A percentile compares a stretch with the other conserved stretches of the same genome.
Evolutionary conservation across 305 asterid genomes (phyloP).

Genomic region (Ilex paraguariensis): DNA sequence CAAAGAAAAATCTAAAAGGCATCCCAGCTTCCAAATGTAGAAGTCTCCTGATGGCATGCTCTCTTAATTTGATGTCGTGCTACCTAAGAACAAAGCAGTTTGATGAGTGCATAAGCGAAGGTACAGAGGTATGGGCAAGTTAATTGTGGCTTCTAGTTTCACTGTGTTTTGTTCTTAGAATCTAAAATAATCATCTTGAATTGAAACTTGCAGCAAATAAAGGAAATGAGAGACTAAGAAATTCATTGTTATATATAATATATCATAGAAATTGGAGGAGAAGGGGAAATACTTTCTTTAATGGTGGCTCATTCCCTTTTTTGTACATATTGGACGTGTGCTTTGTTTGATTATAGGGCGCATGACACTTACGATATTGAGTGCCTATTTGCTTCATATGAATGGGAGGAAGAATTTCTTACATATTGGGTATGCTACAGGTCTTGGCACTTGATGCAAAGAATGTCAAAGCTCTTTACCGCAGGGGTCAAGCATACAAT

Average conservation of each 20-base stretch:
- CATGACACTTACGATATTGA: too few species aligned
- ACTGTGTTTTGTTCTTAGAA: too few species aligned
- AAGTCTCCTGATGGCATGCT: slow-evolving; percentile 62
- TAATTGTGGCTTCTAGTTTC: not conserved
- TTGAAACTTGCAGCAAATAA: too few species aligned
- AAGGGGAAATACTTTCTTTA: too few species aligned
- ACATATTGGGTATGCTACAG: slow-evolving; percentile 34
- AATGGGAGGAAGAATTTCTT: not conserved
- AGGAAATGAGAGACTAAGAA: too few species aligned
- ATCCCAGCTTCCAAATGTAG: slow-evolving; percentile 61
- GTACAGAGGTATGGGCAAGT: slow-evolving; percentile 69
- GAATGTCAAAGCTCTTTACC: slow-evolving; percentile 85
- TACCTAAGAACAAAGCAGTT: slow-evolving; percentile 76
- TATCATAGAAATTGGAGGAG: too few species aligned
- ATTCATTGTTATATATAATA: too few species aligned
- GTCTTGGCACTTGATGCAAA: slow-evolving; percentile 66
- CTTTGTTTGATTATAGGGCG: too few species aligned
- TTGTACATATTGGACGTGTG: not conserved
- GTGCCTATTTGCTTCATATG: too few species aligned
- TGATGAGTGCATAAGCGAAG: slow-evolving; percentile 75
- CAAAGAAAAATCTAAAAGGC: slow-evolving; percentile 76
- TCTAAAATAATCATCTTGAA: too few species aligned
- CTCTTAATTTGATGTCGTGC: slow-evolving; percentile 96
- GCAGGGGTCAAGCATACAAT: slow-evolving; percentile 90
- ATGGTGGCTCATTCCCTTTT: not conserved